Conservation (phyloP, 139 green algal genomes). For the Zygnema circumcarinatum region DNA sequence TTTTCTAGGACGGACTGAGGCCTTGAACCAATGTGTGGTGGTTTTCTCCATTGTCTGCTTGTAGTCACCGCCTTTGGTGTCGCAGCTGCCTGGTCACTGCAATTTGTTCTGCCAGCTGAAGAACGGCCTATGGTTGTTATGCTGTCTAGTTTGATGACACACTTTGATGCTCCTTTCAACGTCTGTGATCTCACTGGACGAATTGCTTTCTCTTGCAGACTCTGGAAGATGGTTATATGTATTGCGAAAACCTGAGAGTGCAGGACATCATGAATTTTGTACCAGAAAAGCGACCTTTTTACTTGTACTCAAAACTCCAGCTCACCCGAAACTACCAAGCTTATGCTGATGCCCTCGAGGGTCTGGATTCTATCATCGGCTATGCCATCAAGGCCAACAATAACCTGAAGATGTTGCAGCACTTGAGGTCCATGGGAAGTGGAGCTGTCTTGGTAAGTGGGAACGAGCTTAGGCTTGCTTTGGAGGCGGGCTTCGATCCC, state of each 20-base stretch:
- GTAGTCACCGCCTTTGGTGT: too few relatives aligned
- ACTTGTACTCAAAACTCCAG: constrained; percentile 84
- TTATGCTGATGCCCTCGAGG: constrained; percentile 85
- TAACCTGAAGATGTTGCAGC: constrained; percentile 91
- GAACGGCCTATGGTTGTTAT: too few relatives aligned
- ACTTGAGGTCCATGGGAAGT: constrained; percentile 71
- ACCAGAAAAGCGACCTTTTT: constrained; percentile 76
- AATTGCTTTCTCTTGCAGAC: constrained; percentile 33
- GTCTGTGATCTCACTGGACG: too few relatives aligned
- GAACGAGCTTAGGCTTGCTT: constrained; percentile 91
- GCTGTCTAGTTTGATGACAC: too few relatives aligned
- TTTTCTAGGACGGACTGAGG: too few relatives aligned
- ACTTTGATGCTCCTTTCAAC: too few relatives aligned
- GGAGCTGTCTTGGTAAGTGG: constrained; percentile 93
- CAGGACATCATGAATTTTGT: constrained; percentile 82
- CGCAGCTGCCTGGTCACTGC: too few relatives aligned
- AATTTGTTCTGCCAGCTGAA: too few relatives aligned
- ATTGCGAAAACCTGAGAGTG: constrained; percentile 85
- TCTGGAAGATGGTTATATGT: constrained; percentile 85
- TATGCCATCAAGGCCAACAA: constrained; percentile 99
- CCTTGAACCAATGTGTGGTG: too few relatives aligned
- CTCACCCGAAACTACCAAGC: constrained; percentile 64
- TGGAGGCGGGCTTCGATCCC: constrained; percentile 88
- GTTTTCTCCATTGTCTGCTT: too few relatives aligned
- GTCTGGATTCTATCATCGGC: constrained; percentile 87